A percentile compares a stretch with the other conserved stretches of the same genome.
Evolutionary conservation across 2,329 filamentous ascomycete species (phyloP).

Genomic region (Ceratocystis cubensis): DNA sequence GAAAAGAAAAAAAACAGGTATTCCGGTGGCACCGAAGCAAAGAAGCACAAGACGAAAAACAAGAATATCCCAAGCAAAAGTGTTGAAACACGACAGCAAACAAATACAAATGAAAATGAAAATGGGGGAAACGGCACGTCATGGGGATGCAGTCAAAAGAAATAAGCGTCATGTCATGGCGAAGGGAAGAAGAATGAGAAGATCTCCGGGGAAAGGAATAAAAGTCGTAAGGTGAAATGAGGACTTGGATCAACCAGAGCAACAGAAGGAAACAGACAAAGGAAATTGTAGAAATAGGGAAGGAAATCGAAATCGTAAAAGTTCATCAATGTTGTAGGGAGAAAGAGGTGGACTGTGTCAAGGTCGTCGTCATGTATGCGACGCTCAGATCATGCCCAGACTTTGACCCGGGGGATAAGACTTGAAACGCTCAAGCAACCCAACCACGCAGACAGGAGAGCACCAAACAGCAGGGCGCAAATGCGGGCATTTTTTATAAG

Average conservation of each 20-base stretch:
- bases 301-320: constrained; percentile 1
- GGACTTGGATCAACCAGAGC: neutral
- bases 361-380: neutral
- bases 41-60: neutral
- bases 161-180: constrained; percentile 1
- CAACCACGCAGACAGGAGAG: neutral
- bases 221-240: neutral
- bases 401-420: neutral
- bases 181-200: neutral
- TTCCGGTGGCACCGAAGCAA: neutral
- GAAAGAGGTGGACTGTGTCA: neutral
- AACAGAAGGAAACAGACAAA: neutral
- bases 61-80: neutral
- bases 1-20: neutral
- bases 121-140: constrained; percentile 10
- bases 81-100: neutral
- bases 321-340: neutral
- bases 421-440: neutral
- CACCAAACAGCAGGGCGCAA: neutral
- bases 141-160: neutral
- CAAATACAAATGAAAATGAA: constrained; percentile 5
- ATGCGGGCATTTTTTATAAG: neutral
- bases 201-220: neutral
- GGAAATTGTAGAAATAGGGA: neutral
- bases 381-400: neutral